These are phyloP conservation scores for Debaryomyces prosopidis DNA, from an alignment of 805 yeast genomes.

Conservation along the genomic window DNA sequence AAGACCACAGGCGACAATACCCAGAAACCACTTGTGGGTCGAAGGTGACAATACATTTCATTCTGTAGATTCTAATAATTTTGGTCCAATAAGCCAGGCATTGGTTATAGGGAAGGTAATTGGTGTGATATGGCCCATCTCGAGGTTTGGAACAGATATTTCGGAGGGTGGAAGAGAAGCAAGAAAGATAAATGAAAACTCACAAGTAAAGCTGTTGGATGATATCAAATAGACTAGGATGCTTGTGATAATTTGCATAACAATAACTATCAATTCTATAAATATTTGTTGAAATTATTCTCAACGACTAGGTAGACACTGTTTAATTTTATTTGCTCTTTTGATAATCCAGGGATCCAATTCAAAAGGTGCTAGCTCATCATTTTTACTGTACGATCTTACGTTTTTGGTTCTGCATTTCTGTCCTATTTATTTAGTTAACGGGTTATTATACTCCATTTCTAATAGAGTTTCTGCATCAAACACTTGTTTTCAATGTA, in stretches of 20 bases:
- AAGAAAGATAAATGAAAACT: slow-evolving; percentile 3
- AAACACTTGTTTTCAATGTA: slow-evolving; percentile 21
- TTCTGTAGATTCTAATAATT: slow-evolving; percentile 81
- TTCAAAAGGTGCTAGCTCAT: slow-evolving; percentile 3
- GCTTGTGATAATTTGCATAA: background rate
- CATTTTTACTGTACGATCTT: background rate
- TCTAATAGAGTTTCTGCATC: slow-evolving; percentile 21
- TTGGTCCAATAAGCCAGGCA: slow-evolving; percentile 86
- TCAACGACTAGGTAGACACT: background rate
- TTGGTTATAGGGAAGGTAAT: slow-evolving; percentile 77
- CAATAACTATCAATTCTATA: background rate
- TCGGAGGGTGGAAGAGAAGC: slow-evolving; percentile 26
- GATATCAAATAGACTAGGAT: background rate
- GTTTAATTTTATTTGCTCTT: slow-evolving; percentile 1
- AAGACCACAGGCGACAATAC: slow-evolving; percentile 57
- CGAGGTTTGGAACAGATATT: slow-evolving; percentile 29
- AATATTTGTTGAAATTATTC: background rate
- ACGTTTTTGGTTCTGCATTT: slow-evolving; percentile 9
- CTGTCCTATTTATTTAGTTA: slow-evolving; percentile 17
- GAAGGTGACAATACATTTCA: slow-evolving; percentile 86
- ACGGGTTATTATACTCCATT: slow-evolving; percentile 14
- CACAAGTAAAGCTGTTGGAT: background rate
- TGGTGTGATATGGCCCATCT: slow-evolving; percentile 65
- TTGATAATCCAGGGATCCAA: slow-evolving; percentile 9
- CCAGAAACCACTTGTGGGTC: slow-evolving; percentile 86